These are phyloP conservation scores for Ogataea trehalophila DNA, from an alignment of 805 yeast species.

Conservation along the genomic window DNA sequence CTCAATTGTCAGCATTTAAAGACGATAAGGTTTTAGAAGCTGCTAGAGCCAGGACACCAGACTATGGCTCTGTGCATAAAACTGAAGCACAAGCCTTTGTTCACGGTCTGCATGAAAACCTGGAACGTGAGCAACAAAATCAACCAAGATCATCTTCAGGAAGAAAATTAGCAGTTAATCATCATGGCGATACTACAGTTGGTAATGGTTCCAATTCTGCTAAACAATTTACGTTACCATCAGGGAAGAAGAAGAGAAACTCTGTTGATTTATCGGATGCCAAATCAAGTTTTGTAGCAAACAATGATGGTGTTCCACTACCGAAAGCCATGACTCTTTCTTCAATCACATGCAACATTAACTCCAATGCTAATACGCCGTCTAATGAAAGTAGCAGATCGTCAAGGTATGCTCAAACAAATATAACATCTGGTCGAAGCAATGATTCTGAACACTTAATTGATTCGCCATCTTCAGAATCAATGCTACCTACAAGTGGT, in stretches of 20 bases:
- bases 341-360: neutral
- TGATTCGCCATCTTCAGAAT: conserved; percentile 3
- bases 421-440: no score
- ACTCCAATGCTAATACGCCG: neutral
- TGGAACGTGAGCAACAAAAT: conserved; percentile 13
- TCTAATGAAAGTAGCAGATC: no score
- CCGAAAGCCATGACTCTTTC: conserved; percentile 5
- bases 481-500: conserved; percentile 2
- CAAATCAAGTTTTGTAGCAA: conserved; percentile 6
- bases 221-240: conserved; percentile 18
- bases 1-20: conserved; percentile 22
- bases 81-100: conserved; percentile 42
- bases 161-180: neutral
- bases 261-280: conserved; percentile 24
- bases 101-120: conserved; percentile 31
- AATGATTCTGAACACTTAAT: no score
- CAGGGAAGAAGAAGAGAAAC: conserved; percentile 10
- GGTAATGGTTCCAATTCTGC: neutral
- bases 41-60: conserved; percentile 3
- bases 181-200: neutral
- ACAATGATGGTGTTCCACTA: conserved; percentile 12
- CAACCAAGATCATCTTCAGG: neutral
- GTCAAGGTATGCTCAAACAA: no score
- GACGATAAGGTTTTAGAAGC: conserved; percentile 7
- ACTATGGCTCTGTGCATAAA: conserved; percentile 33